Evolutionary conservation across 192 early-diverging fungal genomes (phyloP), one percentile per base, ranked within the genome.

Genomic region (Chytriomyces sp.): DNA sequence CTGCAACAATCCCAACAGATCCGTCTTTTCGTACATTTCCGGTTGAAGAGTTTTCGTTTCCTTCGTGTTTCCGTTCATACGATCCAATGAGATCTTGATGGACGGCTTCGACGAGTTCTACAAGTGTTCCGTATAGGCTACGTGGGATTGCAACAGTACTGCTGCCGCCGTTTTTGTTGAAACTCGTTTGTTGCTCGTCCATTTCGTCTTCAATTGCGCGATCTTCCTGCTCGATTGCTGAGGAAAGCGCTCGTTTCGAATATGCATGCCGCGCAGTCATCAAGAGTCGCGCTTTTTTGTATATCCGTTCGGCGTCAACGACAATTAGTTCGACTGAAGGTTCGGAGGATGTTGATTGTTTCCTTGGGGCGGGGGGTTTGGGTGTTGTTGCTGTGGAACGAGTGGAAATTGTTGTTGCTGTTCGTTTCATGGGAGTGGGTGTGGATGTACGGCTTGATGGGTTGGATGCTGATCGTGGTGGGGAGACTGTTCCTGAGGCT

Each of bases 281-380:
- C 8, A 73, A 61, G 44, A 62, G 48, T 28, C 57, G 20, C 16
- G 72, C 72, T 63, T 73, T 73, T 46, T 73, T 73, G 61, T 73
- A 63, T 9, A 73, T n/a, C 20, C 53, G 13, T 13, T 57, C 53
- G 53, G 53, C 3, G 53, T 57, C 53, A 57, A 2, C 16, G 20
- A 20, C 53, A 57, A 20, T 57, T 13, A 57, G 16, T 13, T 13
- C 53, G 53, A 57, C 53, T 5, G 53, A 13, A 5, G 53, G 53
- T 57, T 20, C 20, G 53, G 53, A 57, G 53, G 20, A 20, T 57
- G 53, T n/a, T 57, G 53, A 20, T 57, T 43, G 24, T 16, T 63
- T 35, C 3, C 35, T 1, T 1, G 35, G 35, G 4, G 35, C 35
- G 2, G 35, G 35, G 2, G 35, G 35, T 35, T 35, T 35, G 35